A percentile compares a stretch with the other conserved stretches of the same genome.
These are phyloP conservation scores for Diplocarpon rosae DNA, from an alignment of 2,329 filamentous ascomycete species.

Conservation along the genomic window DNA sequence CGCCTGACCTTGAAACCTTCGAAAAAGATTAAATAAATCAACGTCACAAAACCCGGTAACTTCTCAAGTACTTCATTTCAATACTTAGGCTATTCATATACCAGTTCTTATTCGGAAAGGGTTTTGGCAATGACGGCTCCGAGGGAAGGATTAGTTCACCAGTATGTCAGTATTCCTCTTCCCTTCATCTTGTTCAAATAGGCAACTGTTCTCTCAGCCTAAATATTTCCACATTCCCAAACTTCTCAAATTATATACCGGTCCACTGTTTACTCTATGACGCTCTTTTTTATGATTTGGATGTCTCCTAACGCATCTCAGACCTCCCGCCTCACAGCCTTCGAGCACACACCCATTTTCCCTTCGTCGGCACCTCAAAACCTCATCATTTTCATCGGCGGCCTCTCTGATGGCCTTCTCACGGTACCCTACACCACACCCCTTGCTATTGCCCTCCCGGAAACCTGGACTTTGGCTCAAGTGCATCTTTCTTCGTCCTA, in stretches of 20 bases:
- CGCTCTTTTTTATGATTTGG: too few relatives aligned
- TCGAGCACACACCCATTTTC: conserved; percentile 23
- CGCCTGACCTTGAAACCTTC: too few relatives aligned
- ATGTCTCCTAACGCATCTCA: background rate
- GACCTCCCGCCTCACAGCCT: conserved; percentile 25
- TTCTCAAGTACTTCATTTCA: background rate
- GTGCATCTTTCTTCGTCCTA: conserved; percentile 34
- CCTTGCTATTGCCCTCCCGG: conserved; percentile 27
- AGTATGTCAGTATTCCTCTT: conserved; percentile 14
- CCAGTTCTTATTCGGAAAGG: too few relatives aligned
- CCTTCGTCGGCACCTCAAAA: conserved; percentile 26
- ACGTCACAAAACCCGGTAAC: too few relatives aligned
- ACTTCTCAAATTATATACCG: too few relatives aligned
- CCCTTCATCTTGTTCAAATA: too few relatives aligned
- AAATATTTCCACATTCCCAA: too few relatives aligned
- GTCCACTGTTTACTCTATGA: too few relatives aligned
- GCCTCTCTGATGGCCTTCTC: conserved; percentile 41
- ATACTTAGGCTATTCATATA: too few relatives aligned
- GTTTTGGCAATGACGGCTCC: conserved; percentile 4
- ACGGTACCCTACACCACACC: conserved; percentile 36
- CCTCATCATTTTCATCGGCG: conserved; percentile 42
- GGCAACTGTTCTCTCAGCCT: too few relatives aligned
- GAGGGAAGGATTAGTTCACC: conserved; percentile 16
- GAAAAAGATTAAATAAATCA: too few relatives aligned
- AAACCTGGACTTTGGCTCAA: conserved; percentile 36